A percentile compares a stretch with the other conserved stretches of the same genome.
Conservation (phyloP, 208 protist genomes). For the Leishmania arabica region DNA sequence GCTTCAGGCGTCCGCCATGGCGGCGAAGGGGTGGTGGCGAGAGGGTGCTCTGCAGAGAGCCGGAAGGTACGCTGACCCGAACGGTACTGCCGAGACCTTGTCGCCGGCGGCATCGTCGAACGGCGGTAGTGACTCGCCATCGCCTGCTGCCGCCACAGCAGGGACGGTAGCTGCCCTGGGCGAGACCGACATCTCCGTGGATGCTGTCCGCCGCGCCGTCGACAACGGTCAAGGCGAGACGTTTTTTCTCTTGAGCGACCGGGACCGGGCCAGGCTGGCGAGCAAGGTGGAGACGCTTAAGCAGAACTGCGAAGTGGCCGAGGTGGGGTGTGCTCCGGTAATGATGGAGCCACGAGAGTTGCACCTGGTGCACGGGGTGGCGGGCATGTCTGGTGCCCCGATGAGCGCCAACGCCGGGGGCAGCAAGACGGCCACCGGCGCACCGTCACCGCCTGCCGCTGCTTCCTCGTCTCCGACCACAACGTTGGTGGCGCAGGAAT, state of each 20-base stretch:
- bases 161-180: slow-evolving; percentile 9
- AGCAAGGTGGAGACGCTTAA: slow-evolving; percentile 34
- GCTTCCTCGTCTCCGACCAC: slow-evolving; percentile 10
- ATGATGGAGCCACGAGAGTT: slow-evolving; percentile 62
- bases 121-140: neutral
- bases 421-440: neutral
- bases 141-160: neutral
- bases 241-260: slow-evolving; percentile 56
- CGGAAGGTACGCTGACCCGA: neutral
- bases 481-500: slow-evolving; percentile 65
- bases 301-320: slow-evolving; percentile 27
- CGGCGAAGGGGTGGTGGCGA: slow-evolving; percentile 23
- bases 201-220: slow-evolving; percentile 35
- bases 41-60: slow-evolving; percentile 11
- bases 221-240: slow-evolving; percentile 72
- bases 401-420: neutral
- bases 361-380: slow-evolving; percentile 6
- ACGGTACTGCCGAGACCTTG: neutral
- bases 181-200: slow-evolving; percentile 42
- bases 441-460: neutral
- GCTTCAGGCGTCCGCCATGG: slow-evolving; percentile 29
- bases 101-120: neutral
- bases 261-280: slow-evolving; percentile 32
- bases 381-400: neutral
- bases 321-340: slow-evolving; percentile 44